phyloP scores from a whole-genome alignment of 73 alveolate genomes.

The Paramecium tetraurelia region DNA sequence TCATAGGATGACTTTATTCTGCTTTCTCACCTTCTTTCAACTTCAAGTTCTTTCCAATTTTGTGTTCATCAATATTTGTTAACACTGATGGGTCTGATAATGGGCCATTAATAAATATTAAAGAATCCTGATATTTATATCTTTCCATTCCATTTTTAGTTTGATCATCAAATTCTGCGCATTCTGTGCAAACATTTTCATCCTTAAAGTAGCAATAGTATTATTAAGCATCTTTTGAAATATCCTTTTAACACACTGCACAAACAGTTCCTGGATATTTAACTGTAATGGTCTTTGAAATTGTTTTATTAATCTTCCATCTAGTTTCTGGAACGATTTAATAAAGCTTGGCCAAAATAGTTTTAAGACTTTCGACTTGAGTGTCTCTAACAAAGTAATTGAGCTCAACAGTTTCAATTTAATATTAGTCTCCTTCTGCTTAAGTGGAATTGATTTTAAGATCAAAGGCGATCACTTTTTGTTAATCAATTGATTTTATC shows the following conservation, averaged over 20 bases:
- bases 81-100: neutral
- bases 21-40: neutral
- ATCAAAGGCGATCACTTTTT: neutral
- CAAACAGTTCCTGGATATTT: neutral
- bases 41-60: neutral
- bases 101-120: conserved; percentile 25
- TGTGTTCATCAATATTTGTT: neutral
- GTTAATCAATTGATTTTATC: neutral
- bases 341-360: neutral
- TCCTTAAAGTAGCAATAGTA: neutral
- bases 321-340: neutral
- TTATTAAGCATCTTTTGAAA: neutral
- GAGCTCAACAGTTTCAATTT: neutral
- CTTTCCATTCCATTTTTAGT: neutral
- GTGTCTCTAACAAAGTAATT: neutral
- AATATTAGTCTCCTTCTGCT: neutral
- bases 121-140: neutral
- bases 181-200: neutral
- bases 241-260: neutral
- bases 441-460: neutral
- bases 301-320: neutral
- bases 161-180: conserved; percentile 15
- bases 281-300: neutral
- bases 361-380: neutral
- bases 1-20: neutral